Conservation (phyloP, 176 grass and related monocot species). For the Oryza coarctata region DNA sequence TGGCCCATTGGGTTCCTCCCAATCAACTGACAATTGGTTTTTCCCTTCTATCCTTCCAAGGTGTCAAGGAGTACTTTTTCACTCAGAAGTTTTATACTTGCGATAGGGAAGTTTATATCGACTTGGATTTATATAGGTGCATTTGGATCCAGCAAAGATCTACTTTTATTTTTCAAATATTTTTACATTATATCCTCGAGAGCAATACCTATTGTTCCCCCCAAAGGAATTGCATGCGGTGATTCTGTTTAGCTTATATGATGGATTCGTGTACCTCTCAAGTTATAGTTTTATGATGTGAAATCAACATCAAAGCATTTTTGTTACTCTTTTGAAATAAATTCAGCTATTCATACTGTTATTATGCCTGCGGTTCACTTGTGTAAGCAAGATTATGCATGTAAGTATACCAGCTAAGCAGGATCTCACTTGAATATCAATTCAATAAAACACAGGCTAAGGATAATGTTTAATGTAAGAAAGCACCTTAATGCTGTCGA, state of each 20-base stretch:
- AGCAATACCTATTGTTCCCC: not conserved
- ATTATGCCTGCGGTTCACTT: conserved; percentile 10
- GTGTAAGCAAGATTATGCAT: not conserved
- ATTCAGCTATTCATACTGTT: not conserved
- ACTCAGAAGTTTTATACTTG: not conserved
- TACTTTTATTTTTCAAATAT: not conserved
- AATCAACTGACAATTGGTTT: not conserved
- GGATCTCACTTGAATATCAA: conserved; percentile 15
- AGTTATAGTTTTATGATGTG: not conserved
- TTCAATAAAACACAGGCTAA: not conserved
- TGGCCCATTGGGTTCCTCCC: not conserved
- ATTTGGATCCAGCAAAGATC: not conserved
- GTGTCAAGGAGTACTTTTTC: not conserved
- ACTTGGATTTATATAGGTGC: not conserved
- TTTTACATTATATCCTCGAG: not conserved
- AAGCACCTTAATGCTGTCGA: conserved; percentile 68
- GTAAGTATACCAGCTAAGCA: conserved; percentile 6
- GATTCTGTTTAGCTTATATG: not conserved
- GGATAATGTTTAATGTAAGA: conserved; percentile 17
- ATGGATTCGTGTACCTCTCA: not conserved
- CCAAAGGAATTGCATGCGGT: not conserved
- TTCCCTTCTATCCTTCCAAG: not conserved
- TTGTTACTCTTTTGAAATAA: not conserved
- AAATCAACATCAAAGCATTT: not conserved
- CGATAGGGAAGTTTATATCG: not conserved